Base-by-base conservation (phyloP, 2,329 filamentous ascomycete species). In the Teratosphaeria pseudoeucalypti region DNA sequence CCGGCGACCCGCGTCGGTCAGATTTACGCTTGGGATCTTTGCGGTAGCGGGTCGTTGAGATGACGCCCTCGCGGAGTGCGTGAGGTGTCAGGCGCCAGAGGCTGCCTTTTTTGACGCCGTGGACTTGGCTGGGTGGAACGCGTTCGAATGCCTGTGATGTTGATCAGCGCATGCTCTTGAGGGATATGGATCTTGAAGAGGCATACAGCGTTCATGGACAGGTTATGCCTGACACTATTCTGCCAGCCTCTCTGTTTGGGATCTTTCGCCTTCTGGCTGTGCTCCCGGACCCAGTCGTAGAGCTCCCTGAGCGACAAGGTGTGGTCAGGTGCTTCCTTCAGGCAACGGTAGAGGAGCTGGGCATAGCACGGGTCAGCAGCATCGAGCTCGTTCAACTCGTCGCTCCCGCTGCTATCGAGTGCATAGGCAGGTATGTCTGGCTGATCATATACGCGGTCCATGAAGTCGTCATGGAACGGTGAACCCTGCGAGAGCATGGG, bases 171-270 rank as follows among this genome's bases (percentile, higher is more conserved):
- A 47, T 58, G 67, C 56, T 64, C 66, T 52, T 27, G 57, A 47
- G 4, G 64, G 55, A 52, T 61, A 12, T 62, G 34, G 27, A 12
- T 59, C 34, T 57, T 34, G 19, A 61, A 10, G 34, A 19, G 10
- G 79, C 85, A 75, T 83, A 96, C 92, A 62, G 82, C 81, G 68
- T 97, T 97, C 92, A 97, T 96, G 55, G 90, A 96, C 7, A 97
- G 78, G 67, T 97, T 97, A 73, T 97, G 92, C 2, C 92, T 84
- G 64, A 97, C 95, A 71, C 90, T 95, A 74, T 96, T 97, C 75
- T 92, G 88, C 92, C 92, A 97, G 10, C 92, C 92, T 53, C 73
- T 77, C 4, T 73, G 75, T 57, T 73, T 71, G 7, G 79, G 80
- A 54, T 81, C 80, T 57, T 79, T 84, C 4, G 83, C 84, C 73